phyloP scores from a whole-genome alignment of 371 early-diverging fungal species.

The Apophysomyces sp. region DNA sequence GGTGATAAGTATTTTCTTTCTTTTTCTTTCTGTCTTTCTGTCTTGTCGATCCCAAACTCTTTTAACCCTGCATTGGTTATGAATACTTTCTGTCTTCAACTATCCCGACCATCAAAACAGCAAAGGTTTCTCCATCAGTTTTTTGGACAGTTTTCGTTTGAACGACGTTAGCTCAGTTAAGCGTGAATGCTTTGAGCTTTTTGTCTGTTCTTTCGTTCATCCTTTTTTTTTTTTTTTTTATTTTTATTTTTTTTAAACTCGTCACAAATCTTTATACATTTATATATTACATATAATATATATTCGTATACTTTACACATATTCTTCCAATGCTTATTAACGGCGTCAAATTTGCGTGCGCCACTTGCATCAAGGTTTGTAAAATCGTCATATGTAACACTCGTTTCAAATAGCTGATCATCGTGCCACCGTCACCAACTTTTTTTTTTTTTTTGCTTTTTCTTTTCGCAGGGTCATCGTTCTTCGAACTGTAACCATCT shows the following conservation, averaged over 20 bases:
- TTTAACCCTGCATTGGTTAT: slow-evolving; percentile 3
- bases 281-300: slow-evolving; percentile 6
- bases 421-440: background rate
- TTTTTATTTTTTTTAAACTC: background rate
- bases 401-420: background rate
- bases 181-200: slow-evolving; percentile 1
- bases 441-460: too few relatives aligned
- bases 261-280: background rate
- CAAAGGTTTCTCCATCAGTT: background rate
- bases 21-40: background rate
- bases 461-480: slow-evolving; percentile 14
- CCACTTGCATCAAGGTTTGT: slow-evolving; percentile 32
- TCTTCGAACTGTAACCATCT: slow-evolving; percentile 16
- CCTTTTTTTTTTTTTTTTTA: slow-evolving; percentile 5
- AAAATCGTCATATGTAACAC: background rate
- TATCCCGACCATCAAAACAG: background rate
- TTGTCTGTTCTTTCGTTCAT: slow-evolving; percentile 4
- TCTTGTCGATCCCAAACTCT: background rate
- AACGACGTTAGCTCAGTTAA: slow-evolving; percentile 2
- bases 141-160: background rate
- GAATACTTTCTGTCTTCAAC: background rate
- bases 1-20: too few relatives aligned
- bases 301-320: background rate
- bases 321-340: slow-evolving; percentile 15
- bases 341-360: slow-evolving; percentile 34